phyloP scores from a whole-genome alignment of 148 eudicot genomes.

The Persicaria maculosa region DNA sequence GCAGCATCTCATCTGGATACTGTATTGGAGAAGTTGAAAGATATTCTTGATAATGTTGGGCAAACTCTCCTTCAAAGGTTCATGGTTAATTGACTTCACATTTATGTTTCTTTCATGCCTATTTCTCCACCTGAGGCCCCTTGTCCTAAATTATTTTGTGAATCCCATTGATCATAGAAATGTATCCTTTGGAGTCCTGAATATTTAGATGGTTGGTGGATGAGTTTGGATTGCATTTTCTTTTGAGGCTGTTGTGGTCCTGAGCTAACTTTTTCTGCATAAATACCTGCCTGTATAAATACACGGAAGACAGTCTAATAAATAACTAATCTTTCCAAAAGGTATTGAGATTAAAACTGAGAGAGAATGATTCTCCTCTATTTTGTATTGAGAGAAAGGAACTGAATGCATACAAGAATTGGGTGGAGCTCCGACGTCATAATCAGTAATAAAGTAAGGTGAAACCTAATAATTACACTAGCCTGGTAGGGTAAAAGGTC shows the following conservation, averaged over 20 bases:
- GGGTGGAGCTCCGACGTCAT: too few relatives aligned
- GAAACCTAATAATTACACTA: too few relatives aligned
- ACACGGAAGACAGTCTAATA: not conserved
- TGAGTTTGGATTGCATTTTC: not conserved
- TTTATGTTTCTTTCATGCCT: not conserved
- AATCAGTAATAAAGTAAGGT: too few relatives aligned
- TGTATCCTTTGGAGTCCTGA: not conserved
- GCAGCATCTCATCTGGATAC: slow-evolving; percentile 98
- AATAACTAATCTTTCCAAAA: not conserved
- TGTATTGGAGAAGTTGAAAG: slow-evolving; percentile 85
- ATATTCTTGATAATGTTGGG: slow-evolving; percentile 78
- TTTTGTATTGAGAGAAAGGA: too few relatives aligned
- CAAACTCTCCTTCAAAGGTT: slow-evolving; percentile 81
- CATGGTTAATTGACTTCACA: slow-evolving; percentile 3
- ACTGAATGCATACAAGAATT: too few relatives aligned
- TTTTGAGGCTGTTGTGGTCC: not conserved
- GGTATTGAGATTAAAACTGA: too few relatives aligned
- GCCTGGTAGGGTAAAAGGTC: not conserved
- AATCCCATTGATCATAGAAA: not conserved
- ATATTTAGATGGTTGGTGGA: not conserved
- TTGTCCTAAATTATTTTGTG: not conserved
- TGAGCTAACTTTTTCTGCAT: not conserved
- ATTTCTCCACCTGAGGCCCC: slow-evolving; percentile 1
- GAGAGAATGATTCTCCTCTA: too few relatives aligned
- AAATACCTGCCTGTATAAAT: not conserved